Evolutionary conservation across 2,329 filamentous ascomycete genomes (phyloP).

Genomic region (Emericellopsis cladophorae): DNA sequence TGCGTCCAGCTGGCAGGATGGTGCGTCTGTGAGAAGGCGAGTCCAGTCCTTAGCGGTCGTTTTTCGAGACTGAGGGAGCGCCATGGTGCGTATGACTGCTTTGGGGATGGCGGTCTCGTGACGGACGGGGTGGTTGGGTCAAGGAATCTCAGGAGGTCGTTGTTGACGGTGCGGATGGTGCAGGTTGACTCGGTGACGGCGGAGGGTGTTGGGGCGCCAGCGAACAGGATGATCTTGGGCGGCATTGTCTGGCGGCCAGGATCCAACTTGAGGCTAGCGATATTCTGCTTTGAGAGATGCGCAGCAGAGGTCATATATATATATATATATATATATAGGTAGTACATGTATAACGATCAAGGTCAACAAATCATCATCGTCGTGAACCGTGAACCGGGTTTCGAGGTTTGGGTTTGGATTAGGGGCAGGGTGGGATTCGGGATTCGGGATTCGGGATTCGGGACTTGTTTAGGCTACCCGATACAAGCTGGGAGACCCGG

Average conservation of each 20-base stretch:
- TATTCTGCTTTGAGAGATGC: too few relatives aligned
- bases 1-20: conserved; percentile 10
- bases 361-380: too few relatives aligned
- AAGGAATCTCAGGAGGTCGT: conserved; percentile 13
- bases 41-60: conserved; percentile 28
- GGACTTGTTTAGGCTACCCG: too few relatives aligned
- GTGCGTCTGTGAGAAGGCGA: conserved; percentile 38
- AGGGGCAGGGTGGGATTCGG: too few relatives aligned
- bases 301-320: too few relatives aligned
- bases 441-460: too few relatives aligned
- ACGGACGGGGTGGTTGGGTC: background rate
- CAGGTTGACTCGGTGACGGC: conserved; percentile 15
- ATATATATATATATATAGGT: too few relatives aligned
- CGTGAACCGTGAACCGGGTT: too few relatives aligned
- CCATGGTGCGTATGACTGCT: conserved; percentile 32
- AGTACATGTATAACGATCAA: too few relatives aligned
- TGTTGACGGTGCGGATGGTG: conserved; percentile 14
- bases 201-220: conserved; percentile 19
- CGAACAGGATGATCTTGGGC: conserved; percentile 22
- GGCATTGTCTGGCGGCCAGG: conserved; percentile 6
- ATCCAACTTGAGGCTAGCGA: too few relatives aligned
- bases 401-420: too few relatives aligned
- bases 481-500: too few relatives aligned
- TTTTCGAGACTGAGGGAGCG: conserved; percentile 36
- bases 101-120: conserved; percentile 6